A percentile compares a stretch with the other conserved stretches of the same genome.
Conservation (phyloP, 176 grass and related monocot genomes). For the Guadua angustifolia region DNA sequence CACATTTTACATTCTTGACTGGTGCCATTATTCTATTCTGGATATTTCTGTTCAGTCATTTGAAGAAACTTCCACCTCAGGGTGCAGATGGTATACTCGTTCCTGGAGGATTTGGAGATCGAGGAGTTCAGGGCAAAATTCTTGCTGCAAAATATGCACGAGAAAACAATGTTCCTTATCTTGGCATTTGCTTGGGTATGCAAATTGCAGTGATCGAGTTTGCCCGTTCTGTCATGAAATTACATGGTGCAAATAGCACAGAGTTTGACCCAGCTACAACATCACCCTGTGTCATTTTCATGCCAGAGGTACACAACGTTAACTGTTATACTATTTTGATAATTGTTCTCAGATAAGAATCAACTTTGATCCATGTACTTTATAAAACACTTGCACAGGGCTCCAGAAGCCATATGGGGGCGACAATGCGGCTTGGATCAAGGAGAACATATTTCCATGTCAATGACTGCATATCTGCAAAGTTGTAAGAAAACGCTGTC, state of each 20-base stretch:
- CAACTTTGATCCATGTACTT: constrained; percentile 38
- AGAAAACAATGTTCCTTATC: constrained; percentile 79
- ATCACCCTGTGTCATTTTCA: constrained; percentile 79
- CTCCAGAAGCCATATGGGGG: constrained; percentile 97
- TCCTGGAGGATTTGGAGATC: constrained; percentile 93
- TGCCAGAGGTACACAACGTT: constrained; percentile 82
- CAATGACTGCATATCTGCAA: constrained; percentile 69
- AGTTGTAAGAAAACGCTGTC: constrained; percentile 66
- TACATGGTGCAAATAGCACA: constrained; percentile 75
- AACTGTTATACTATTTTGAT: constrained; percentile 4
- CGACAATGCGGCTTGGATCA: constrained; percentile 92
- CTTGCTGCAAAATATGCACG: constrained; percentile 97
- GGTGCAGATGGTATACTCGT: constrained; percentile 87
- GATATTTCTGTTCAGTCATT: constrained; percentile 18
- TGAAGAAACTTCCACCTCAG: constrained; percentile 54
- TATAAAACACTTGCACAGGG: constrained; percentile 57
- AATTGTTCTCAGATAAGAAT: constrained; percentile 11
- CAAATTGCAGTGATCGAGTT: constrained; percentile 94
- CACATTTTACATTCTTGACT: constrained; percentile 39
- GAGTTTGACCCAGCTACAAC: constrained; percentile 83
- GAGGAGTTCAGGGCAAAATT: constrained; percentile 94
- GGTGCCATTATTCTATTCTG: constrained; percentile 18
- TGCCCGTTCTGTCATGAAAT: constrained; percentile 82
- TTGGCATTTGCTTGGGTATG: constrained; percentile 98
- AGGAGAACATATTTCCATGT: constrained; percentile 79